These are phyloP conservation scores for Penicillium sp. DNA, from an alignment of 2,329 filamentous ascomycete genomes.

Conservation along the genomic window DNA sequence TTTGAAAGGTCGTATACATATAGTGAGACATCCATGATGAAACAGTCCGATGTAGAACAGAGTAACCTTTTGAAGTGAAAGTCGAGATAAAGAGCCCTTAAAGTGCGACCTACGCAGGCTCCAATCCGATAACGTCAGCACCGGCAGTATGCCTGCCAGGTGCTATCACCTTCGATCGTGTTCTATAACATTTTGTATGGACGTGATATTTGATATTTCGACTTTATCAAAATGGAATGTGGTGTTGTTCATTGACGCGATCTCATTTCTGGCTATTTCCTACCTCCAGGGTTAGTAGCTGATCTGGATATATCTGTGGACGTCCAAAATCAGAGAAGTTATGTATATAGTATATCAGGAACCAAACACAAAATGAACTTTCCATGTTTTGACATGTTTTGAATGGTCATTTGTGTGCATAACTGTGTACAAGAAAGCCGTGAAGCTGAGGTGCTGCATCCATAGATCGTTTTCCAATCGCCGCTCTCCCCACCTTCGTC, in stretches of 20 bases:
- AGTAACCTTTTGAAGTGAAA: background rate
- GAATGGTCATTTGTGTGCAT: background rate
- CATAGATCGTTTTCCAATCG: conserved; percentile 4
- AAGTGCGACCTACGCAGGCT: conserved; percentile 14
- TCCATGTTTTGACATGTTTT: background rate
- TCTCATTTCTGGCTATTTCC: background rate
- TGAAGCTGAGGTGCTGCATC: background rate
- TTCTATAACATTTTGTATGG: conserved; percentile 10
- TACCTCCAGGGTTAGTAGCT: background rate
- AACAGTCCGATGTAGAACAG: background rate
- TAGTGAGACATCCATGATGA: conserved; percentile 69
- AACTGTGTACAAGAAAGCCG: background rate
- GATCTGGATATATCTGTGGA: too few species aligned
- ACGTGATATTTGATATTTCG: background rate
- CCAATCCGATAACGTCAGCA: conserved; percentile 31
- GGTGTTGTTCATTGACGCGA: background rate
- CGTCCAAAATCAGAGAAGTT: background rate
- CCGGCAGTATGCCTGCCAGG: background rate
- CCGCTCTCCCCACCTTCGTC: conserved; percentile 3
- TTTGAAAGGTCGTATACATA: conserved; percentile 76
- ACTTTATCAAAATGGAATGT: background rate
- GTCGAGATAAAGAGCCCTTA: background rate
- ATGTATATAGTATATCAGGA: background rate
- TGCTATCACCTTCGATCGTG: conserved; percentile 18
- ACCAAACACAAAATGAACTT: too few species aligned